A percentile compares a stretch with the other conserved stretches of the same genome.
phyloP scores from a whole-genome alignment of 495 filamentous ascomycete genomes.

The Aspergillus steynii region DNA sequence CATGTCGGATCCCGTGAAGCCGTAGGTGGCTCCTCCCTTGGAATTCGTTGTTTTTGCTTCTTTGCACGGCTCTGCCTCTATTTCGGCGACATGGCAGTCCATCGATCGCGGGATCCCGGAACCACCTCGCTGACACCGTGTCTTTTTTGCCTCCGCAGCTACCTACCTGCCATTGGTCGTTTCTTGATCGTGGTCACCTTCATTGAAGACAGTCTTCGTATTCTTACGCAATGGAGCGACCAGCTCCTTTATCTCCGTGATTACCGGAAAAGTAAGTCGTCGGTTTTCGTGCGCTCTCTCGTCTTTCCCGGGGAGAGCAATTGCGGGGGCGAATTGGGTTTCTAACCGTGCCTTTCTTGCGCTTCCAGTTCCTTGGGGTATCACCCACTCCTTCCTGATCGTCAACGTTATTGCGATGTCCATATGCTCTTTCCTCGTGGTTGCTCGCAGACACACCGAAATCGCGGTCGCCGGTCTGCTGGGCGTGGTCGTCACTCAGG shows the following conservation, averaged over 20 bases:
- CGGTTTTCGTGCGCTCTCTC: conserved; percentile 10
- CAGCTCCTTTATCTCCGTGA: conserved; percentile 91
- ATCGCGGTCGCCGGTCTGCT: conserved; percentile 89
- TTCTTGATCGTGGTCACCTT: conserved; percentile 99
- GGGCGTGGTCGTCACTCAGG: conserved; percentile 91
- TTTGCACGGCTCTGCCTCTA: conserved; percentile 5
- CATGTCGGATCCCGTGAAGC: conserved; percentile 86
- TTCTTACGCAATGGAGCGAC: conserved; percentile 97
- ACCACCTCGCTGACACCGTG: conserved; percentile 36
- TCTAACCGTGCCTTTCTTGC: conserved; percentile 5
- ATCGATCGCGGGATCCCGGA: background rate
- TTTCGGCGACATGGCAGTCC: background rate
- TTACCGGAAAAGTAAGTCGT: conserved; percentile 80
- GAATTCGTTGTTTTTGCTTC: conserved; percentile 1
- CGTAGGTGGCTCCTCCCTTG: conserved; percentile 61
- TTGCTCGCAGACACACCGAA: conserved; percentile 86
- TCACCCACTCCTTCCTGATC: conserved; percentile 93
- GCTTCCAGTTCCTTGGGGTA: conserved; percentile 73
- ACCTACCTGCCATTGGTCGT: conserved; percentile 90
- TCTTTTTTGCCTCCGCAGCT: conserved; percentile 55
- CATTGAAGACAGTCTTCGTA: conserved; percentile 92
- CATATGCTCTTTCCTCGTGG: conserved; percentile 78
- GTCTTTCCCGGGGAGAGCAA: conserved; percentile 4
- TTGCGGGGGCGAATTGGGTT: background rate
- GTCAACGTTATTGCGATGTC: conserved; percentile 89